These are phyloP conservation scores for Rubroshorea leprosula DNA, from an alignment of 345 rosid species.

Conservation along the genomic window DNA sequence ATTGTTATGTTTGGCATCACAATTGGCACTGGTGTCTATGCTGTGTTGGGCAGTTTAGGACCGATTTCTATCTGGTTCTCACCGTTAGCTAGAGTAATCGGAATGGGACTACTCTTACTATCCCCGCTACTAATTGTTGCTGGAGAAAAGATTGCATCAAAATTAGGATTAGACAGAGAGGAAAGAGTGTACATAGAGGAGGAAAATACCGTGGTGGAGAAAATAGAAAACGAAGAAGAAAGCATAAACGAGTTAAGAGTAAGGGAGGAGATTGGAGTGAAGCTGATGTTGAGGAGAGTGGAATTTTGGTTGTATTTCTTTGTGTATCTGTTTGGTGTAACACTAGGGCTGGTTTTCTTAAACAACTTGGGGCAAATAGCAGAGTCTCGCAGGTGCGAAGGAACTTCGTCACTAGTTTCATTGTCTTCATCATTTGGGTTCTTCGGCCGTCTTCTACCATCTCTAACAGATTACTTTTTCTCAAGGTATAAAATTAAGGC, in stretches of 20 bases:
- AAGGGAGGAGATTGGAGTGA: slow-evolving; percentile 64
- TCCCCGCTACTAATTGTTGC: slow-evolving; percentile 49
- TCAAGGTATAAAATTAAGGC: no score
- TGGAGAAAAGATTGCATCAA: slow-evolving; percentile 10
- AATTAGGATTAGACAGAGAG: slow-evolving; percentile 18
- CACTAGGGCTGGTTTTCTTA: slow-evolving; percentile 66
- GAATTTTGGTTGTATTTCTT: slow-evolving; percentile 78
- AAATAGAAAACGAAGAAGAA: slow-evolving; percentile 6
- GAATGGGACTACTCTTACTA: slow-evolving; percentile 39
- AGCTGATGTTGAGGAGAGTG: slow-evolving; percentile 44
- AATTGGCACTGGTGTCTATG: slow-evolving; percentile 58
- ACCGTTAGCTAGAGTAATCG: slow-evolving; percentile 30
- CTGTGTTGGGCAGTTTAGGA: slow-evolving; percentile 52
- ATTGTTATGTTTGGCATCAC: slow-evolving; percentile 41
- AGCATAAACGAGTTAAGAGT: no score
- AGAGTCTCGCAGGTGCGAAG: slow-evolving; percentile 61
- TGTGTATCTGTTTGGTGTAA: slow-evolving; percentile 74
- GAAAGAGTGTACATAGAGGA: slow-evolving; percentile 29
- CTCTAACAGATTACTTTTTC: slow-evolving; percentile 54
- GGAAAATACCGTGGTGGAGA: slow-evolving; percentile 7
- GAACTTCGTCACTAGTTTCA: slow-evolving; percentile 53
- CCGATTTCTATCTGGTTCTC: slow-evolving; percentile 20
- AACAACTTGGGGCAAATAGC: slow-evolving; percentile 94
- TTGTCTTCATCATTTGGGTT: slow-evolving; percentile 78
- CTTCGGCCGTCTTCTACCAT: slow-evolving; percentile 91